Evolutionary conservation across 768 basidiomycete genomes (phyloP), one percentile per base, ranked within the genome.

Genomic region (Nidularia pulvinata): DNA sequence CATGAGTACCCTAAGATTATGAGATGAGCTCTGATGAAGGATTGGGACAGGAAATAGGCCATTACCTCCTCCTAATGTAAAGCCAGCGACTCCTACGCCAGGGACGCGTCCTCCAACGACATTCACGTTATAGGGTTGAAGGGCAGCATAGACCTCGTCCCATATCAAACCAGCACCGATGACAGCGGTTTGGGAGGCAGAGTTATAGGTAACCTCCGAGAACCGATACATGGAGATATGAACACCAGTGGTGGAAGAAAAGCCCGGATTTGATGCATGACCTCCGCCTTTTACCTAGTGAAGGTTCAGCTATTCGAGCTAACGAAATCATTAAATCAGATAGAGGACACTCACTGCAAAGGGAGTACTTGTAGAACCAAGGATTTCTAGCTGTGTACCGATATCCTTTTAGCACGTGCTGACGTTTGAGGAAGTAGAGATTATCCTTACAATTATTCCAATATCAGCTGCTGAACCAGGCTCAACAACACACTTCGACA

Each of bases 231-330:
- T 79, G 6, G 80, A 66, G 6, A 88, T 85, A 11, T 82, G 83
- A 10, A 88, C 76, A 33, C 84, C 85, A 1, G 62, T 55, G 0
- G 85, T 86, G 0, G 86, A 86, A 0, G 83, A 83, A 55, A 85
- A 85, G 1, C 78, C 78, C 0, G 73, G 77, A 59, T 84, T 85
- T 2, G 73, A 59, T 0, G 78, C 55, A 62, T 87, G 85, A 0
- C 85, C 85, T 13, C 82, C 85, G n/a, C 84, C 79, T 63, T 84
- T 87, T 50, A 86, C 76, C 84, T 84, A 45, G 7, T 33, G 33
- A 57, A 50, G 2, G 36, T 13, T 32, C 25, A 7, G 46, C 46
- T 33, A n/a, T n/a, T n/a, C n/a, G n/a, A n/a, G n/a, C n/a, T n/a
- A n/a, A 46, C 3, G n/a, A 4, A 33, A 13, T 13, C 11, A 35